phyloP scores from a whole-genome alignment of 2,329 filamentous ascomycete species.

The Pseudogymnoascus sp. region DNA sequence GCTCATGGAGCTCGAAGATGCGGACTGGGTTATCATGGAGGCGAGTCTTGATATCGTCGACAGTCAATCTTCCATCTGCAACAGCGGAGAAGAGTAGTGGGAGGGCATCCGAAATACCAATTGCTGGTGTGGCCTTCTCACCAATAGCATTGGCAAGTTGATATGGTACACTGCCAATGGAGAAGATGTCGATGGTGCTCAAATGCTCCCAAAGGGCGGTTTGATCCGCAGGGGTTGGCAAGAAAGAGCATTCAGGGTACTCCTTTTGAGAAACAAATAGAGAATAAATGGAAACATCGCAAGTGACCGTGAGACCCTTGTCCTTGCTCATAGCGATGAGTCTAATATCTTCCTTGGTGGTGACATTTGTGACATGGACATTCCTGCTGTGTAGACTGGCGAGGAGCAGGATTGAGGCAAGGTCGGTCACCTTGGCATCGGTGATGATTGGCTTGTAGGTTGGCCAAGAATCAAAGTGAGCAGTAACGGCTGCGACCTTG shows the following conservation, averaged over 20 bases:
- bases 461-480: slow-evolving; percentile 74
- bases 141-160: slow-evolving; percentile 58
- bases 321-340: slow-evolving; percentile 72
- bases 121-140: slow-evolving; percentile 48
- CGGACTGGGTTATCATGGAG: slow-evolving; percentile 73
- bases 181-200: slow-evolving; percentile 70
- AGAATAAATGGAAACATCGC: slow-evolving; percentile 74
- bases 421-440: slow-evolving; percentile 71
- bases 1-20: slow-evolving; percentile 78
- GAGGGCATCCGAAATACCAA: slow-evolving; percentile 66
- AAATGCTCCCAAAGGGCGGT: slow-evolving; percentile 68
- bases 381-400: slow-evolving; percentile 72
- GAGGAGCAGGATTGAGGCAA: slow-evolving; percentile 72
- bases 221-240: slow-evolving; percentile 65
- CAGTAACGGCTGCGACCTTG: slow-evolving; percentile 72
- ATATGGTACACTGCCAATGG: slow-evolving; percentile 70
- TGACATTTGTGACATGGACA: slow-evolving; percentile 74
- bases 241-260: slow-evolving; percentile 58
- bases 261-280: slow-evolving; percentile 68
- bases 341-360: slow-evolving; percentile 72
- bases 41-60: slow-evolving; percentile 65
- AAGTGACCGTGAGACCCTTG: slow-evolving; percentile 76
- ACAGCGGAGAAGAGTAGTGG: slow-evolving; percentile 72
- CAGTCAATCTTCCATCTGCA: slow-evolving; percentile 62
- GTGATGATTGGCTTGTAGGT: slow-evolving; percentile 73